A percentile compares a stretch with the other conserved stretches of the same genome.
These are phyloP conservation scores for Knufia petricola DNA, from an alignment of 2,329 filamentous ascomycete genomes.

Conservation along the genomic window DNA sequence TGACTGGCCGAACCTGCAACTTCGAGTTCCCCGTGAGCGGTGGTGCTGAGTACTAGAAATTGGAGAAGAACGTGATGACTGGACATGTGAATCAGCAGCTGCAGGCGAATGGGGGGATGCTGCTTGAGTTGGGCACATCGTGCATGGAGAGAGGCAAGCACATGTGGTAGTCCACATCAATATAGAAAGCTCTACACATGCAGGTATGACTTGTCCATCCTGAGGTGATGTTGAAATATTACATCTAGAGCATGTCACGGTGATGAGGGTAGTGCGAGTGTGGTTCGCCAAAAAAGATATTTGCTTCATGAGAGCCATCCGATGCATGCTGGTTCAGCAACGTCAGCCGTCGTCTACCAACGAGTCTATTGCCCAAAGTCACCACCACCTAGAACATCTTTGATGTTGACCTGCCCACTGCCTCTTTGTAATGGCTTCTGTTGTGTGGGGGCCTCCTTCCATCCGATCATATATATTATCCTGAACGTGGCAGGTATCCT, in stretches of 20 bases:
- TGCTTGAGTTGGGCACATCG: constrained; percentile 9
- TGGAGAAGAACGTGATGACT: constrained; percentile 11
- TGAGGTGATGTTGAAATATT: constrained; percentile 8
- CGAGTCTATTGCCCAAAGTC: constrained; percentile 24
- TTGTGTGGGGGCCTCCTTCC: constrained; percentile 77
- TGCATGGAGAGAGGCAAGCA: constrained; percentile 3
- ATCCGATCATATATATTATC: constrained; percentile 97
- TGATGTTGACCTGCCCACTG: constrained; percentile 77
- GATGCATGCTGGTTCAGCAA: no score
- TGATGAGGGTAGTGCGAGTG: neutral
- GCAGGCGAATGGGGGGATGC: neutral
- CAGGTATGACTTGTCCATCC: constrained; percentile 8
- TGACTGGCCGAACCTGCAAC: constrained; percentile 91
- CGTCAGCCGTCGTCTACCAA: no score
- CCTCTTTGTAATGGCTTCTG: constrained; percentile 71
- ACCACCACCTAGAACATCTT: constrained; percentile 59
- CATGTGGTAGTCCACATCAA: neutral
- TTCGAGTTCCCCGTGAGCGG: constrained; percentile 96
- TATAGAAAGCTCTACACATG: neutral
- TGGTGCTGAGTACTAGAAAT: constrained; percentile 73
- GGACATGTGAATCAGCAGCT: constrained; percentile 8
- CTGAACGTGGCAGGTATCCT: constrained; percentile 81
- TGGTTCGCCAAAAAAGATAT: neutral
- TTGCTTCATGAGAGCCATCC: neutral
- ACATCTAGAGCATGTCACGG: constrained; percentile 7